A percentile compares a stretch with the other conserved stretches of the same genome.
Conservation (phyloP, 2,329 filamentous ascomycete genomes). For the Blastomyces gilchristii region DNA sequence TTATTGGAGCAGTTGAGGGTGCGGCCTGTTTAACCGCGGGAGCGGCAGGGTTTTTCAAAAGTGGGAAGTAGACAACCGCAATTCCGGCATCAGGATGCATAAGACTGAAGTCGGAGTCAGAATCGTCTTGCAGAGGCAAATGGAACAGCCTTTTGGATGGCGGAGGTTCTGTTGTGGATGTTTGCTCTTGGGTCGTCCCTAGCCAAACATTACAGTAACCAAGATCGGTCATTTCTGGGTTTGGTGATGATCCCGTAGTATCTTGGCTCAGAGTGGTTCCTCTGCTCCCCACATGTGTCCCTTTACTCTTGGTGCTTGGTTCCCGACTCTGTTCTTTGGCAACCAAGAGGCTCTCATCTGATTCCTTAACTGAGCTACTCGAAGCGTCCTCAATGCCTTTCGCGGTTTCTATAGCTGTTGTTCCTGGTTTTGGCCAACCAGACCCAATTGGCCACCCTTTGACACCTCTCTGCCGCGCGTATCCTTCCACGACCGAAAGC, state of each 20-base stretch:
- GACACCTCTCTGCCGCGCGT: slow-evolving; percentile 77
- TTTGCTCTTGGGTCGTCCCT: slow-evolving; percentile 66
- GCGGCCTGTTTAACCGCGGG: slow-evolving; percentile 16
- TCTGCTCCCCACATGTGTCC: slow-evolving; percentile 13
- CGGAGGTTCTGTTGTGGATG: slow-evolving; percentile 44
- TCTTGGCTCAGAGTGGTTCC: slow-evolving; percentile 35
- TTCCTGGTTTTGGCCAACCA: slow-evolving; percentile 61
- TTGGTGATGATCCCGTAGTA: slow-evolving; percentile 29
- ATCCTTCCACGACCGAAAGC: slow-evolving; percentile 88
- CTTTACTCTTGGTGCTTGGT: slow-evolving; percentile 9
- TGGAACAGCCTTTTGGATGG: slow-evolving; percentile 41
- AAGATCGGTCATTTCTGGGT: slow-evolving; percentile 44
- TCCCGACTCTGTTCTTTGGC: slow-evolving; percentile 39
- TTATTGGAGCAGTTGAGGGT: slow-evolving; percentile 15
- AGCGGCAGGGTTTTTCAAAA: slow-evolving; percentile 60
- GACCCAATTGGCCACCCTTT: slow-evolving; percentile 90
- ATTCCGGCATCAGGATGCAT: slow-evolving; percentile 73
- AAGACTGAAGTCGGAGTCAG: slow-evolving; percentile 56
- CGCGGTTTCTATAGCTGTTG: slow-evolving; percentile 50
- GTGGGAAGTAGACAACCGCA: slow-evolving; percentile 80
- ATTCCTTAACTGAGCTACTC: slow-evolving; percentile 49
- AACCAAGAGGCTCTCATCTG: slow-evolving; percentile 52
- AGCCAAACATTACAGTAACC: slow-evolving; percentile 88
- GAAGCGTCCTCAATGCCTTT: slow-evolving; percentile 59
- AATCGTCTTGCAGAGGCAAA: slow-evolving; percentile 37